A percentile compares a stretch with the other conserved stretches of the same genome.
Conservation (phyloP, 139 green algal species). For the Chlorella vulgaris region DNA sequence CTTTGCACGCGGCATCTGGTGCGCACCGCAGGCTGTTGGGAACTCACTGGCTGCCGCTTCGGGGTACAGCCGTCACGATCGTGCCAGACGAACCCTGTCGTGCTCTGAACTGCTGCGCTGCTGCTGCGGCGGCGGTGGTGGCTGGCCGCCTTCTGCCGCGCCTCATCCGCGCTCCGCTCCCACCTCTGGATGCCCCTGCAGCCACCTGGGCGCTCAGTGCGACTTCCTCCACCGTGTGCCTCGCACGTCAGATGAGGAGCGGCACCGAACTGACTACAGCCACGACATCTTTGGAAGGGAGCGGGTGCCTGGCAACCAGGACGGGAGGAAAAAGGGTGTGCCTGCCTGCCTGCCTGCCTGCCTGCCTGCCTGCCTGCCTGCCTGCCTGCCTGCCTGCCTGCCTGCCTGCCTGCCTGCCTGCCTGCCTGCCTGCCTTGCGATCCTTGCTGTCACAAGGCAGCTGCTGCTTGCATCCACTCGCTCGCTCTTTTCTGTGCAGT, state of each 20-base stretch:
- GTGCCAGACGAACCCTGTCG: background rate
- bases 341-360: background rate
- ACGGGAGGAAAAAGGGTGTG: slow-evolving; percentile 32
- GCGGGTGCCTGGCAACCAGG: slow-evolving; percentile 35
- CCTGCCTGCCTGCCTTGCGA: no score
- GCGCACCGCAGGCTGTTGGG: no score
- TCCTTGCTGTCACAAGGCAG: no score
- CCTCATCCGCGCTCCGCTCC: background rate
- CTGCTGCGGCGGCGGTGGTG: background rate
- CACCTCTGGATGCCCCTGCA: slow-evolving; percentile 41
- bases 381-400: background rate
- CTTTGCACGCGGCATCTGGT: slow-evolving; percentile 58
- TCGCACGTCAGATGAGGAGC: slow-evolving; percentile 56
- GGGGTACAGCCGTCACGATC: no score
- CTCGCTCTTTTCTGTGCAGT: background rate
- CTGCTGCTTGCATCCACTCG: no score
- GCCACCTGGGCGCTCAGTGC: slow-evolving; percentile 67
- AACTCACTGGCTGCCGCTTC: no score
- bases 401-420: background rate
- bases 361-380: background rate
- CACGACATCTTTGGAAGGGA: slow-evolving; percentile 77
- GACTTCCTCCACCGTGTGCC: slow-evolving; percentile 73
- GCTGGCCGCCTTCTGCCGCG: background rate
- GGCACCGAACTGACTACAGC: slow-evolving; percentile 49
- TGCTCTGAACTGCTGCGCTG: background rate